phyloP scores from a whole-genome alignment of 208 protist genomes.

The Spongospora subterranea region DNA sequence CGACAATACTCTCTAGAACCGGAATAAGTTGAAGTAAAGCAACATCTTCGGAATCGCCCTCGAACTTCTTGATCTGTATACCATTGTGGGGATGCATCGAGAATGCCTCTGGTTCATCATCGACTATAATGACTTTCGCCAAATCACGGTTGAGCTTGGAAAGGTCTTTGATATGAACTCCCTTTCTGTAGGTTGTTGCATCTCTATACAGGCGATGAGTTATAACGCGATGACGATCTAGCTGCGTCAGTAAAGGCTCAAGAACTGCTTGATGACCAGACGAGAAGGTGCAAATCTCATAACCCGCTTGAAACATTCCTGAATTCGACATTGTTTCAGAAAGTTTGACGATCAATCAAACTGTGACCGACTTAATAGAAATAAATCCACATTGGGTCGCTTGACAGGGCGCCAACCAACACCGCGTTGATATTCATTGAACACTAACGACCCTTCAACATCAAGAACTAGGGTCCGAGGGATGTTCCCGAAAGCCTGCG shows the following conservation, averaged over 20 bases:
- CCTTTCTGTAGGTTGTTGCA: conserved; percentile 42
- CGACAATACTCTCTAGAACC: conserved; percentile 24
- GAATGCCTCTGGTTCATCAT: background rate
- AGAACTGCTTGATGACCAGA: conserved; percentile 37
- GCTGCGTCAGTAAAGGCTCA: conserved; percentile 57
- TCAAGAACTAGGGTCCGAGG: conserved; percentile 62
- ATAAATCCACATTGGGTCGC: conserved; percentile 60
- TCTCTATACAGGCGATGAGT: conserved; percentile 65
- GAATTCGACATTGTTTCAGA: no score
- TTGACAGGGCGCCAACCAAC: conserved; percentile 63
- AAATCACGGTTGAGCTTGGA: conserved; percentile 59
- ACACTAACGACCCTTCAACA: conserved; percentile 61
- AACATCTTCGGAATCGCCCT: conserved; percentile 11
- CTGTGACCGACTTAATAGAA: conserved; percentile 57
- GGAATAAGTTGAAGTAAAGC: conserved; percentile 24
- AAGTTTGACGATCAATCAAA: conserved; percentile 57
- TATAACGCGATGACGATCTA: conserved; percentile 60
- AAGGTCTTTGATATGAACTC: conserved; percentile 65
- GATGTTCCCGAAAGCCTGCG: background rate
- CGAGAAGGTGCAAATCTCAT: conserved; percentile 25
- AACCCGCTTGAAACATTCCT: conserved; percentile 44
- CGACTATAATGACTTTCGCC: conserved; percentile 61
- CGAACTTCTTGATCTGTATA: background rate
- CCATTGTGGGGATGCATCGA: conserved; percentile 58
- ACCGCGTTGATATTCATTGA: conserved; percentile 47